phyloP scores from a whole-genome alignment of 768 basidiomycete species.

The Suillus occidentalis region DNA sequence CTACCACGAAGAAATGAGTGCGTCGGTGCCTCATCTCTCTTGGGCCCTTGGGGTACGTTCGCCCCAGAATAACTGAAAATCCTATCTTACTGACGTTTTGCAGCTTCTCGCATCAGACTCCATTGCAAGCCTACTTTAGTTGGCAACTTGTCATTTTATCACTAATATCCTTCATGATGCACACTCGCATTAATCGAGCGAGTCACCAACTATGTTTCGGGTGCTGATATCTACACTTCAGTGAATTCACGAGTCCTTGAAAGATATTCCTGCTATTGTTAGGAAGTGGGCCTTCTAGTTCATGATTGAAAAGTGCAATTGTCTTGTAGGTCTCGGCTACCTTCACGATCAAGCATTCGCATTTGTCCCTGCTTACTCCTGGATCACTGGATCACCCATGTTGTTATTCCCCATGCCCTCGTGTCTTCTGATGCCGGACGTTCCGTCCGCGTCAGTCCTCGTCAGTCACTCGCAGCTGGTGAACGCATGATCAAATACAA shows the following conservation, averaged over 20 bases:
- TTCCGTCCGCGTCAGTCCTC: too few relatives aligned
- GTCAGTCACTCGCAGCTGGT: background rate
- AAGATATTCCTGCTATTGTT: too few relatives aligned
- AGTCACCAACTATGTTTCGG: background rate
- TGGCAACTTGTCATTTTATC: background rate
- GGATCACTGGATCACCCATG: background rate
- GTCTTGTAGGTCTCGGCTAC: background rate
- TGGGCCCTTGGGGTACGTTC: background rate
- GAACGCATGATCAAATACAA: background rate
- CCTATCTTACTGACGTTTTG: background rate
- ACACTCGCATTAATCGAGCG: background rate
- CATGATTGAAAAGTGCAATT: background rate
- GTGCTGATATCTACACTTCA: background rate
- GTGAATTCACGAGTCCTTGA: too few relatives aligned
- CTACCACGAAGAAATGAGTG: conserved; percentile 7
- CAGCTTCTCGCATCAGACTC: background rate
- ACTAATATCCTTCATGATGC: background rate
- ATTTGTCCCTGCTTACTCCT: background rate
- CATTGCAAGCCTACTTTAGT: background rate
- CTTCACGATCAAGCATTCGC: background rate
- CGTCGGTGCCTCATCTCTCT: background rate
- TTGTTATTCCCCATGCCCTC: background rate
- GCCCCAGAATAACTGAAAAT: background rate
- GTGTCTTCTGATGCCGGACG: background rate
- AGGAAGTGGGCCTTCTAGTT: too few relatives aligned